Base-by-base conservation (phyloP, 2,329 filamentous ascomycete genomes). In the Bipolaris sorokiniana region DNA sequence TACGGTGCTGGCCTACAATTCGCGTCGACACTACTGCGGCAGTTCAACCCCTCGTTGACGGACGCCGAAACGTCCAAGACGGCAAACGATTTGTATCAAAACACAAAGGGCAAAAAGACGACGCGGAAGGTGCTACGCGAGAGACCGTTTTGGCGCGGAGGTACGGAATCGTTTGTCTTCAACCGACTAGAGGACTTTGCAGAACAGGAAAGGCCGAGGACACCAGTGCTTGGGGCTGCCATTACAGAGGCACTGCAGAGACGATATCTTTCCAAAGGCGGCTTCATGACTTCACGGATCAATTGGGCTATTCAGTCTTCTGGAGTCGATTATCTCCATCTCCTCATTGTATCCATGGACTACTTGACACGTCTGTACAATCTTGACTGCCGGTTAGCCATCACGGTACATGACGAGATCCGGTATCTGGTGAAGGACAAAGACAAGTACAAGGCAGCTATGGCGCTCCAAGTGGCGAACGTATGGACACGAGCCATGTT, bases 221-320 rank as follows among this genome's bases (percentile, higher is more conserved):
- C 95, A 0, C 95, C 95, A 0, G 93, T 97, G 0, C 84, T 99
- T 3, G 95, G 92, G 3, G 95, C 95, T 9, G 94, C 93, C 15
- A 99, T 99, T 65, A 99, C 95, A 0, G 92, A 99, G 78, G 95
- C 96, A 0, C 81, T 99, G 18, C 96, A 96, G 89, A 84, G 88
- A 51, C 88, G 91, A 15, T 96, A 90, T 71, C 88, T 99, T 68
- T 91, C 85, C 76, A 95, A 91, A 71, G 92, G 93, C 34, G 91
- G 89, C 20, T 99, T 97, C 78, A 89, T 99, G 80, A 97, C 95
- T 1, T 96, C 90, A 16, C 89, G 96, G 33, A 98, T 99, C 78
- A 99, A 99, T 74, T 99, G 95, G 95, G 95, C 95, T 3, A 98
- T 99, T 66, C 95, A 99, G 71, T 97, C 93, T 0, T 96, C 91